These are phyloP conservation scores for Henckelia pumila DNA, from an alignment of 257 asterid species.

Conservation along the genomic window DNA sequence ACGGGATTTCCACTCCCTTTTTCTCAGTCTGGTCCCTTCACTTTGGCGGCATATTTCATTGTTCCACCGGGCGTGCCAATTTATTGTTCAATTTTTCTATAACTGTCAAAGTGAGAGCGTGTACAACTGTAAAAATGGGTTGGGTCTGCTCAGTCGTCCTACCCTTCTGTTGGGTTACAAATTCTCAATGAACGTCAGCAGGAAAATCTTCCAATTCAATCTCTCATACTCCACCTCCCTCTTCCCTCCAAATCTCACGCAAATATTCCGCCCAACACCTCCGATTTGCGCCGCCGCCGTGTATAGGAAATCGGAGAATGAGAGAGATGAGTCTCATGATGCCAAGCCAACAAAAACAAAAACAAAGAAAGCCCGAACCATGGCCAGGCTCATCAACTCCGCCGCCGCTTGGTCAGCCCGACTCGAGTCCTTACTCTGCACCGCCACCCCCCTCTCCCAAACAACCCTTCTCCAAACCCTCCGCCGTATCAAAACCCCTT, in stretches of 20 bases:
- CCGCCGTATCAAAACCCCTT: conserved; percentile 55
- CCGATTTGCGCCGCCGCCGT: conserved; percentile 13
- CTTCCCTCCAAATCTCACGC: conserved; percentile 38
- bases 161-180: no score
- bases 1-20: no score
- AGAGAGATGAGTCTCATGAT: conserved; percentile 25
- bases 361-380: conserved; percentile 50
- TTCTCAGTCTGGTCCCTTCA: no score
- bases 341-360: conserved; percentile 34
- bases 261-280: conserved; percentile 32
- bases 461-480: conserved; percentile 68
- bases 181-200: neutral
- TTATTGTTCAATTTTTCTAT: no score
- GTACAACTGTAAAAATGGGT: no score
- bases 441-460: conserved; percentile 55
- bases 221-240: conserved; percentile 32
- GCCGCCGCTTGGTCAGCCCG: conserved; percentile 56
- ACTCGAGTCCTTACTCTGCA: conserved; percentile 51
- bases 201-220: conserved; percentile 19
- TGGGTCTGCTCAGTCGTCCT: no score
- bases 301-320: neutral
- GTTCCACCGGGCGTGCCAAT: no score
- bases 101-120: no score
- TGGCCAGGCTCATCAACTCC: conserved; percentile 57
- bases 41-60: no score